Conservation (phyloP, 352 stramenopile species). For the Pythium phragmitis region DNA sequence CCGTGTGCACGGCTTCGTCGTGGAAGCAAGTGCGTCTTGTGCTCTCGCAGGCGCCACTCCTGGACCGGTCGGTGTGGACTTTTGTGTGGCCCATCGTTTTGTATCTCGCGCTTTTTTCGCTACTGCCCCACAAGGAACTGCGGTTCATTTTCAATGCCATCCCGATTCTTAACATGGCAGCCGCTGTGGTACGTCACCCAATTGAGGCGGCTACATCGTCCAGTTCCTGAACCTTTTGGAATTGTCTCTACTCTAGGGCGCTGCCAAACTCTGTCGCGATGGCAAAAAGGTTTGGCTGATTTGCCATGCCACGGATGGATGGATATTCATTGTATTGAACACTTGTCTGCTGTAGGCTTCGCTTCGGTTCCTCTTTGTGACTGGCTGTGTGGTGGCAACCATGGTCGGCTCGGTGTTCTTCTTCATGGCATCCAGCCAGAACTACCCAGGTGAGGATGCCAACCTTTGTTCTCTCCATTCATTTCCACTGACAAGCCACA, state of each 20-base stretch:
- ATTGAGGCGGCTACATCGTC: too few relatives aligned
- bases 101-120: constrained; percentile 95
- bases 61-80: constrained; percentile 52
- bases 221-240: too few relatives aligned
- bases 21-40: constrained; percentile 37
- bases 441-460: constrained; percentile 90
- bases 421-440: constrained; percentile 74
- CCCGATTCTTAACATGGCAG: constrained; percentile 94
- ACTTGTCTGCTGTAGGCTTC: constrained; percentile 32
- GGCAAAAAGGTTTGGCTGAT: constrained; percentile 43
- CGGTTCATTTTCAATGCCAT: constrained; percentile 97
- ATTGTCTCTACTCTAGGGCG: constrained; percentile 33
- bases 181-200: constrained; percentile 70
- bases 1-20: constrained; percentile 40
- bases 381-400: constrained; percentile 49
- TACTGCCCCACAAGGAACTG: constrained; percentile 98
- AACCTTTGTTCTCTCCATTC: not conserved
- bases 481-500: not conserved
- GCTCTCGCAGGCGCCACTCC: constrained; percentile 39
- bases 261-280: constrained; percentile 67
- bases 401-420: constrained; percentile 52
- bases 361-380: constrained; percentile 53
- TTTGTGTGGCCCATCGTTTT: constrained; percentile 66
- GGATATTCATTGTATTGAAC: too few relatives aligned
- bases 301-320: not conserved